These are phyloP conservation scores for Colletotrichum tamarilloi DNA, from an alignment of 2,329 filamentous ascomycete species.

Conservation along the genomic window DNA sequence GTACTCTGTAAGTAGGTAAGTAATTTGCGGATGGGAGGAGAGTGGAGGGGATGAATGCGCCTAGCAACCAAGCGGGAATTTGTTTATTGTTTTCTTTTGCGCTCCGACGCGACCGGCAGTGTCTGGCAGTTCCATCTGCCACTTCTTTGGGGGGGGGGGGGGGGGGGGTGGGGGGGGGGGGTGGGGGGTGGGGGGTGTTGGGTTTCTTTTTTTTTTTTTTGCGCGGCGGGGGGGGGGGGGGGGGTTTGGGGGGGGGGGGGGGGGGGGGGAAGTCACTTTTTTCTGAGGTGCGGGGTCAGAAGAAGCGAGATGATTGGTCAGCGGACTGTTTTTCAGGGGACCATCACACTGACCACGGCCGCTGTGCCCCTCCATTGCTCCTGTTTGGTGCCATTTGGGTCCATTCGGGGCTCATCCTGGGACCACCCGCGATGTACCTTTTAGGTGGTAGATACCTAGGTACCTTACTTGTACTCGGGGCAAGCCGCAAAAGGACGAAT, in stretches of 20 bases:
- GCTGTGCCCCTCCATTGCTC: constrained; percentile 17
- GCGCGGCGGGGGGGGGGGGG: too few species aligned
- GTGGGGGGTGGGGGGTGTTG: too few species aligned
- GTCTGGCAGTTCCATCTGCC: not conserved
- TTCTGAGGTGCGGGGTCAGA: constrained; percentile 14
- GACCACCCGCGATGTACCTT: too few species aligned
- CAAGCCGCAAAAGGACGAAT: not conserved
- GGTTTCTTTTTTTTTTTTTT: too few species aligned
- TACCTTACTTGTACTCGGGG: too few species aligned
- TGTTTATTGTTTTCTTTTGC: constrained; percentile 46
- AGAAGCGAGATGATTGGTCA: not conserved
- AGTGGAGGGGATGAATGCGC: constrained; percentile 22
- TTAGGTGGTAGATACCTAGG: not conserved
- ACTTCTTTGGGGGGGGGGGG: too few species aligned
- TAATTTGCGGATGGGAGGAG: not conserved
- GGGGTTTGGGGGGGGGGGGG: too few species aligned
- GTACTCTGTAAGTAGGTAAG: not conserved
- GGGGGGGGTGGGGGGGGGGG: too few species aligned
- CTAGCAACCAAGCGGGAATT: constrained; percentile 42
- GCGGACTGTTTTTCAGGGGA: not conserved
- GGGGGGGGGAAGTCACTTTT: not conserved
- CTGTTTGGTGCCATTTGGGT: not conserved
- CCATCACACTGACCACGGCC: not conserved
- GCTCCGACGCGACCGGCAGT: constrained; percentile 22
- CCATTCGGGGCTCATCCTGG: too few species aligned